These are phyloP conservation scores for Musa balbisiana DNA, from an alignment of 202 grass and related monocot species.

Conservation along the genomic window DNA sequence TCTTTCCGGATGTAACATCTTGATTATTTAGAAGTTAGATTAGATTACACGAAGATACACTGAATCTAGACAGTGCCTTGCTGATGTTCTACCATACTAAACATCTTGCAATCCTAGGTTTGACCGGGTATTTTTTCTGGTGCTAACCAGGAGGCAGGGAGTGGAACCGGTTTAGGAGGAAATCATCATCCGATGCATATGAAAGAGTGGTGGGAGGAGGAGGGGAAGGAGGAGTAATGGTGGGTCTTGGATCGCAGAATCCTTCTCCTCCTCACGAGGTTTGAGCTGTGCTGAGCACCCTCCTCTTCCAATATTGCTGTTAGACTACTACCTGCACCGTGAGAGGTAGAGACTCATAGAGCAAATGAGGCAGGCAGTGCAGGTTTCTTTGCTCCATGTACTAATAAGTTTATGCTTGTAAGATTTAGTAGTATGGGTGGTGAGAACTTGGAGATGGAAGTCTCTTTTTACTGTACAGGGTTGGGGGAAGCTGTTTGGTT, in stretches of 20 bases:
- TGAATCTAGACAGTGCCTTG: neutral
- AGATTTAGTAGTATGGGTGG: neutral
- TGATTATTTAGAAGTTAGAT: neutral
- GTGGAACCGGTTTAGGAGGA: conserved; percentile 67
- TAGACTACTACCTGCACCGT: conserved; percentile 4
- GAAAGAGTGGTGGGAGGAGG: conserved; percentile 29
- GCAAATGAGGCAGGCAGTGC: neutral
- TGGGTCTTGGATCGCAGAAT: neutral
- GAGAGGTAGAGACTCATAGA: neutral
- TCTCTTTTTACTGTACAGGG: neutral
- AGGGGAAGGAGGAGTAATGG: neutral
- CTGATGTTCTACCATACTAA: neutral
- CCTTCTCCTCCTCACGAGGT: neutral
- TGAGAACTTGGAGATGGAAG: neutral
- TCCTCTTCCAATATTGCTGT: neutral
- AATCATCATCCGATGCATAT: conserved; percentile 75
- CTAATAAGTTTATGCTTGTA: neutral
- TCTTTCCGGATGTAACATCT: neutral
- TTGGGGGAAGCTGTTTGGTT: neutral
- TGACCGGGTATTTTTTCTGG: neutral
- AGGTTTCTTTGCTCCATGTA: neutral
- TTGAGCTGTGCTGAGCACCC: neutral
- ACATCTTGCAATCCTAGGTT: neutral
- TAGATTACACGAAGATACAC: neutral
- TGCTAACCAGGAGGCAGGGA: conserved; percentile 34